Evolutionary conservation across 2,329 filamentous ascomycete genomes (phyloP), one percentile per base, ranked within the genome.

Genomic region (Tolypocladium amazonense): DNA sequence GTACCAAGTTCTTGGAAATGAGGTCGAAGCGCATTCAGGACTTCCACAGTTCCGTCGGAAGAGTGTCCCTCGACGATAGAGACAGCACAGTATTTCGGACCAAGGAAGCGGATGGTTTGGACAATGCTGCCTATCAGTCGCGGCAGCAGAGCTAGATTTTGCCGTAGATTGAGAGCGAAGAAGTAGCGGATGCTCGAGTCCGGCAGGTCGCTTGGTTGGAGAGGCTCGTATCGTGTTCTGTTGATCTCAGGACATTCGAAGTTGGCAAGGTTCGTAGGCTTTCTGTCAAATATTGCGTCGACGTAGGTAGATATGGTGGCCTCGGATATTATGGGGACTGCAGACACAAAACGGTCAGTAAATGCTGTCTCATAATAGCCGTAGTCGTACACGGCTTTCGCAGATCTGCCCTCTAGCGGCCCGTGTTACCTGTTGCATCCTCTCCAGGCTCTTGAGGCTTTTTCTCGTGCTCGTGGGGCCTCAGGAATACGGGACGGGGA

Each of bases 21-120:
- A 1, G 70, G 64, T 2, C 66, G 67, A 8, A 84, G 68, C 0
- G 69, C 68, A 6, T 69, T 58, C 1, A 84, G 72, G 9, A 83
- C 73, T 55, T 81, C 78, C 56, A 66, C 74, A 0, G 81, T 83
- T 18, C 79, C 80, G 62, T 84, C 80, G 27, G 73, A 62, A 0
- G 80, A 83, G 62, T 78, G 72, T 23, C 80, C 80, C 63, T 83
- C 81, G 7, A 82, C 75, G 35, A 83, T 75, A 1, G 79, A 82
- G 1, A 84, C 68, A 0, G 74, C 77, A 65, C 80, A 83, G 58
- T 72, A 69, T 8, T 73, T 60, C 0, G 80, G 76, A 3, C 81
- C 80, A 1, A 84, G 72, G 63, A 79, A 81, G 2, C 67, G 70
- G 11, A 82, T 77, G 2, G 72, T 70, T 61, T 82, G 76, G 45